Evolutionary conservation across 768 basidiomycete genomes (phyloP).

Genomic region (Calocera cornea): DNA sequence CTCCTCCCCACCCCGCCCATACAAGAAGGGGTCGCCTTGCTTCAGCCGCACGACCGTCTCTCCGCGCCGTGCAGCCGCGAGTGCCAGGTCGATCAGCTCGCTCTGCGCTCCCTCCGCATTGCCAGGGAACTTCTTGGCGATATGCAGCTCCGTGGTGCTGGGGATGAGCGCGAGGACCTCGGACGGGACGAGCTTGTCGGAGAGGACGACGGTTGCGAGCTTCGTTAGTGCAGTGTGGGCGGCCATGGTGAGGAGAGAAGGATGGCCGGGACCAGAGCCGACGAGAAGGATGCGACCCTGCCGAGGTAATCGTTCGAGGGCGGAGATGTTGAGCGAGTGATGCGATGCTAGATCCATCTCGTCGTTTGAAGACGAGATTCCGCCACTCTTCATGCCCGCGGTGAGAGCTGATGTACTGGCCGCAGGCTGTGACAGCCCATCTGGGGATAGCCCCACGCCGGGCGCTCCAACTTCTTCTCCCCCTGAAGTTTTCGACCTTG

Average conservation of each 20-base stretch:
- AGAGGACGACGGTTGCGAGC: slow-evolving; percentile 74
- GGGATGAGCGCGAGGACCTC: slow-evolving; percentile 80
- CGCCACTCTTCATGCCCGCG: too few relatives aligned
- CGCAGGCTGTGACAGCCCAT: too few relatives aligned
- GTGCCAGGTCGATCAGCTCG: slow-evolving; percentile 86
- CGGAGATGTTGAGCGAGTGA: slow-evolving; percentile 8
- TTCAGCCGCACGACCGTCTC: slow-evolving; percentile 88
- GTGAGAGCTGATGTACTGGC: too few relatives aligned
- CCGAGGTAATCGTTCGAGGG: slow-evolving; percentile 15
- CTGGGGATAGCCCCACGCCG: too few relatives aligned
- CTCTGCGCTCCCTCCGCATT: slow-evolving; percentile 90
- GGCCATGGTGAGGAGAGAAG: slow-evolving; percentile 78
- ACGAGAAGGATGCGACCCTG: slow-evolving; percentile 74
- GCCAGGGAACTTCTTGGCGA: slow-evolving; percentile 94
- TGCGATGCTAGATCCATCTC: neutral
- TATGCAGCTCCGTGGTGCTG: slow-evolving; percentile 41
- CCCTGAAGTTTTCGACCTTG: too few relatives aligned
- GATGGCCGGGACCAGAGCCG: slow-evolving; percentile 92
- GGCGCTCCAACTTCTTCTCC: too few relatives aligned
- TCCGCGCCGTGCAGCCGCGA: slow-evolving; percentile 67
- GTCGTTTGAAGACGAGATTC: neutral
- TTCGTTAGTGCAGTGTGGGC: slow-evolving; percentile 68
- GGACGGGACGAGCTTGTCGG: slow-evolving; percentile 91
- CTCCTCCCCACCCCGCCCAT: slow-evolving; percentile 90
- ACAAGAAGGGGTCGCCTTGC: slow-evolving; percentile 93